Conservation (phyloP, 805 yeast genomes). For the Cyberlindnera mississippiensis region DNA sequence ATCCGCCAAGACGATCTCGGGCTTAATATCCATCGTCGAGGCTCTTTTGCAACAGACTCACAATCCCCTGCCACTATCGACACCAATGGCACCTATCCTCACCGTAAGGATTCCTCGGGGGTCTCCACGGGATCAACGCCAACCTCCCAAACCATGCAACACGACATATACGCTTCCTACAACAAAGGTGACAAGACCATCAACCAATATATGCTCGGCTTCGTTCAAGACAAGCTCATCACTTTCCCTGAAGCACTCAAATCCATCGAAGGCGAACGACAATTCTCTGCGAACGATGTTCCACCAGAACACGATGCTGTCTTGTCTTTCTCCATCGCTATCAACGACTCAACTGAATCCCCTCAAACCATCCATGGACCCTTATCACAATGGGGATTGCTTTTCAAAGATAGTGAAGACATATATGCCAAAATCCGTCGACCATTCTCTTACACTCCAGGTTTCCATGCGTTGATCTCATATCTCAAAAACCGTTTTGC, state of each 20-base stretch:
- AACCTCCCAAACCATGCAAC: constrained; percentile 11
- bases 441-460: constrained; percentile 89
- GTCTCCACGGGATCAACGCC: constrained; percentile 16
- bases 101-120: constrained; percentile 7
- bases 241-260: constrained; percentile 59
- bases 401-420: constrained; percentile 65
- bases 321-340: constrained; percentile 27
- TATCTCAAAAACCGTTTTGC: constrained; percentile 72
- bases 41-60: background rate
- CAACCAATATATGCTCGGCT: constrained; percentile 67
- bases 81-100: constrained; percentile 6
- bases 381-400: constrained; percentile 33
- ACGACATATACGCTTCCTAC: constrained; percentile 25
- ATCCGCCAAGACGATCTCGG: constrained; percentile 37
- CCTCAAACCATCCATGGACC: too few species aligned
- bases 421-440: constrained; percentile 68
- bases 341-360: constrained; percentile 18
- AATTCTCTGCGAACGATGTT: background rate
- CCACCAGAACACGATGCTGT: constrained; percentile 3
- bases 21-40: too few species aligned
- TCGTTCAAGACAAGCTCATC: constrained; percentile 34
- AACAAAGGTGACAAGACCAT: constrained; percentile 54
- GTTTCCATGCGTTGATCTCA: constrained; percentile 76
- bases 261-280: constrained; percentile 20
- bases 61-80: constrained; percentile 1